Evolutionary conservation across 2,329 filamentous ascomycete species (phyloP).

Genomic region (Dactylellina cionopaga): DNA sequence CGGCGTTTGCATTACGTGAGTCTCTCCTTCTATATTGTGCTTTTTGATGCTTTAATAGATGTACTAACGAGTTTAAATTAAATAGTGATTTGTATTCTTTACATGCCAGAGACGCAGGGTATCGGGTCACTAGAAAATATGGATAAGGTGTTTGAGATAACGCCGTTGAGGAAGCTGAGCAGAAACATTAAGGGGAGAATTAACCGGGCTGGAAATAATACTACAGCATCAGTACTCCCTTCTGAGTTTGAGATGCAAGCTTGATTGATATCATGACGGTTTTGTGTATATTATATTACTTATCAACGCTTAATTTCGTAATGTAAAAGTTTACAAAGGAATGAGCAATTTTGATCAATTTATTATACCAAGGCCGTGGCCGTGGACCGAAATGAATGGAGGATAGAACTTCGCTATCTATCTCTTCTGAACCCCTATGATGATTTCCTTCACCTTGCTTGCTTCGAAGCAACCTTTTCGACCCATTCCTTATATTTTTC

Average conservation of each 20-base stretch:
- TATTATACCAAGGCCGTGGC: too few relatives aligned
- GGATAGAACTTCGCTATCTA: too few relatives aligned
- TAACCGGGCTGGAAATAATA: constrained; percentile 17
- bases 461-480: neutral
- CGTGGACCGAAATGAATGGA: too few relatives aligned
- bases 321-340: too few relatives aligned
- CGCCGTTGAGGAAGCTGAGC: constrained; percentile 41
- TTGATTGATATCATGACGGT: too few relatives aligned
- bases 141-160: constrained; percentile 50
- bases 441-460: too few relatives aligned
- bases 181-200: constrained; percentile 39
- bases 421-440: too few relatives aligned
- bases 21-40: neutral
- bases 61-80: neutral
- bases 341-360: too few relatives aligned
- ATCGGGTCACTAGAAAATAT: constrained; percentile 50
- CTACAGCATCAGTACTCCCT: constrained; percentile 20
- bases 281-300: too few relatives aligned
- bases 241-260: constrained; percentile 48
- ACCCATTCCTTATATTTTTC: constrained; percentile 32
- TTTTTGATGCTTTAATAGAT: too few relatives aligned
- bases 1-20: constrained; percentile 59
- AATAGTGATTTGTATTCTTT: constrained; percentile 42
- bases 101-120: constrained; percentile 48
- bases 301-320: too few relatives aligned